Evolutionary conservation across 2,329 filamentous ascomycete genomes (phyloP).

Genomic region (Dactylellina cionopaga): DNA sequence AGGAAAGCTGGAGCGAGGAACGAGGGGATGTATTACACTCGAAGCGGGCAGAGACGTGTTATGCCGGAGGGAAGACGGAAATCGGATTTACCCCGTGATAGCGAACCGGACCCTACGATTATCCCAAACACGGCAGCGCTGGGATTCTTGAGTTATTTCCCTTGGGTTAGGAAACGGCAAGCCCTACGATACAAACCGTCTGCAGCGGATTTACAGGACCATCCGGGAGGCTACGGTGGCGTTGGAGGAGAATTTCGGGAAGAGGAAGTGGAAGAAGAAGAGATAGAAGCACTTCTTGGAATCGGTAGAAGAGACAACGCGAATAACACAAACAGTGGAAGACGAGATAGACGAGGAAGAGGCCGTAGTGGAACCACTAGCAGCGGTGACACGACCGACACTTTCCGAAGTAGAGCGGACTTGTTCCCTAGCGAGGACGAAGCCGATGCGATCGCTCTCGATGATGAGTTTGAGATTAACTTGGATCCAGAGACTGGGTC

Average conservation of each 20-base stretch:
- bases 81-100: conserved; percentile 66
- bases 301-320: conserved; percentile 58
- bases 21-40: conserved; percentile 56
- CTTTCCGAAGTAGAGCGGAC: conserved; percentile 72
- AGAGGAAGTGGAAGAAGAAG: conserved; percentile 64
- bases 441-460: conserved; percentile 73
- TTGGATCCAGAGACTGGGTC: conserved; percentile 67
- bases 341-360: conserved; percentile 55
- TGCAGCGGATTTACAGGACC: conserved; percentile 73
- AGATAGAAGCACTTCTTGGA: conserved; percentile 65
- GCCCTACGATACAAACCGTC: conserved; percentile 72
- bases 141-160: conserved; percentile 71
- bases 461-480: conserved; percentile 73
- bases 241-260: conserved; percentile 56
- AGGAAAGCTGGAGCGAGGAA: conserved; percentile 43
- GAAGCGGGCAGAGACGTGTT: conserved; percentile 63
- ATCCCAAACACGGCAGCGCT: conserved; percentile 71
- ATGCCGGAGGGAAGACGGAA: conserved; percentile 67
- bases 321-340: background rate
- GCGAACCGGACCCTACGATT: conserved; percentile 69
- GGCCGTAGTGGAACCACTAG: conserved; percentile 69
- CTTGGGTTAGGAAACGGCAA: conserved; percentile 70
- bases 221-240: conserved; percentile 64
- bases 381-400: conserved; percentile 70
- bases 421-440: conserved; percentile 75